Base-by-base conservation (phyloP, 225 moss, liverwort and hornwort genomes). In the Rhytidiadelphus loreus region DNA sequence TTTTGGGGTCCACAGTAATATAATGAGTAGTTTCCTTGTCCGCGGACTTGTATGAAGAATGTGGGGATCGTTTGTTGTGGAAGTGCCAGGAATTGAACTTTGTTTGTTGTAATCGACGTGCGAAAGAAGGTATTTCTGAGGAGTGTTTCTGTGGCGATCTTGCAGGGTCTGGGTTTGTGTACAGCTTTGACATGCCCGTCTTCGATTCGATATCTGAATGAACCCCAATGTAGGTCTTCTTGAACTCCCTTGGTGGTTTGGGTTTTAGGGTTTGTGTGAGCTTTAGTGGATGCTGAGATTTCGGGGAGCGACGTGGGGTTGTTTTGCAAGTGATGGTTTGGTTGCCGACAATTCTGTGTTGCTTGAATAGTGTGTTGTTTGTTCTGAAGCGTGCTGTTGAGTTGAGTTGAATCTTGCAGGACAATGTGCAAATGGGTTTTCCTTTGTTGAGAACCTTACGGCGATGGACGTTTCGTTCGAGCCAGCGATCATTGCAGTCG, bases 91-190 rank as follows among this genome's bases (percentile, higher is more conserved):
- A 44, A 72, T 73, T 19, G 50, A 84, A 21, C 13, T 30, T 46
- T 25, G 2, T 57, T 46, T 71, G 23, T 60, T 60, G 50, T 17
- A 4, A 9, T 37, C 18, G 89, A 21, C 16, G 19, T 53, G 28
- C 20, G 75, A 5, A 63, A 25, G 64, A 16, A 10, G 43, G 13
- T 29, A 12, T 33, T 89, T 85, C 87, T 89, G 82, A 92, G 81
- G 66, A 87, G 63, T 80, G 3, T 26, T 64, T 80, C 2, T 82
- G 43, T 84, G 88, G 3, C 75, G 46, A 10, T 86, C 18, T 79
- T 91, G 94, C 97, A 97, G 97, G 98, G 98, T 85, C 93, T 99
- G 85, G 97, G 96, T 85, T 93, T 99, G 80, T 99, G 98, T 88
- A 96, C 96, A 57, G 93, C 98, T 72, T 94, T 99, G 92, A 99